phyloP scores from a whole-genome alignment of 1,284 basidiomycete genomes.

The Coniophora puteana region DNA sequence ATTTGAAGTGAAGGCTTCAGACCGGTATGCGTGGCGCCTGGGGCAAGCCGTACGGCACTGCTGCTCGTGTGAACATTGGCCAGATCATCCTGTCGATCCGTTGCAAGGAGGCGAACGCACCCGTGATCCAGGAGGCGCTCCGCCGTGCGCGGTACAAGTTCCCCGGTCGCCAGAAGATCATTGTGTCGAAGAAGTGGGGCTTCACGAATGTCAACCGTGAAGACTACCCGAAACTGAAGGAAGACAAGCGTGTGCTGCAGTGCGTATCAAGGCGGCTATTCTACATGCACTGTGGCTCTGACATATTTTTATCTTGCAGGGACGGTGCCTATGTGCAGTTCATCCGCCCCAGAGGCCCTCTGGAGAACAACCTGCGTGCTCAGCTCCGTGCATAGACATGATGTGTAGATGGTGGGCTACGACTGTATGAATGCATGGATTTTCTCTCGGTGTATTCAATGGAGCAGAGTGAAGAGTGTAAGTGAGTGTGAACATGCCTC shows the following conservation, averaged over 20 bases:
- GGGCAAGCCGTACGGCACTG: constrained; percentile 98
- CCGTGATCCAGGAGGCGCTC: constrained; percentile 94
- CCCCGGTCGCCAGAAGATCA: constrained; percentile 99
- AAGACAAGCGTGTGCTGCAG: constrained; percentile 84
- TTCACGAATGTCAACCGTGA: constrained; percentile 95
- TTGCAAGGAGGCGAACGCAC: constrained; percentile 84
- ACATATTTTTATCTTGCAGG: constrained; percentile 37
- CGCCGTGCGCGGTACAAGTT: constrained; percentile 99
- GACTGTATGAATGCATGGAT: background rate
- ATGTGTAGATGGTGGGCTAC: constrained; percentile 9
- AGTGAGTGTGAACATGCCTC: constrained; percentile 30
- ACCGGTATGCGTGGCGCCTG: constrained; percentile 99
- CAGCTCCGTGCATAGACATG: constrained; percentile 66
- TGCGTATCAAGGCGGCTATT: constrained; percentile 37
- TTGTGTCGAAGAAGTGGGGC: constrained; percentile 96
- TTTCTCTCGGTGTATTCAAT: constrained; percentile 3
- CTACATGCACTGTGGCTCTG: constrained; percentile 11
- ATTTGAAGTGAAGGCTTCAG: constrained; percentile 65
- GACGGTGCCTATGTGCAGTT: constrained; percentile 87
- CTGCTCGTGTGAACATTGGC: constrained; percentile 95
- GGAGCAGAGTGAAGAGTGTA: constrained; percentile 8
- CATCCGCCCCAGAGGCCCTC: constrained; percentile 83
- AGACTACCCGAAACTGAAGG: constrained; percentile 88
- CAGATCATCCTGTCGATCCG: constrained; percentile 97
- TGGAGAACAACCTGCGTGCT: constrained; percentile 82